Conservation (phyloP, 176 grass and related monocot species). For the Zea mays region DNA sequence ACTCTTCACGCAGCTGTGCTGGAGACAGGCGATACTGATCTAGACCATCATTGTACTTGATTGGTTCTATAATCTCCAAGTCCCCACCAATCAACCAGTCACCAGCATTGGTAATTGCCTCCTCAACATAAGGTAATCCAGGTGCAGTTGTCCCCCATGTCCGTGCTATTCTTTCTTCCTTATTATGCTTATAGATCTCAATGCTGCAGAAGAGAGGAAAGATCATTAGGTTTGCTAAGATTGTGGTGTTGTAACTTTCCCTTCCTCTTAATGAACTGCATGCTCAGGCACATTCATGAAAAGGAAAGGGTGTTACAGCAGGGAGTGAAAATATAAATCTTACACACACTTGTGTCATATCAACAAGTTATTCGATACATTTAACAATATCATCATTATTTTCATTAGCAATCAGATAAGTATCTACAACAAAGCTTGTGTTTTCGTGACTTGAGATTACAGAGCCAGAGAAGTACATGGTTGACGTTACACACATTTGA, state of each 20-base stretch:
- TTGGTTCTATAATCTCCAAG: slow-evolving; percentile 91
- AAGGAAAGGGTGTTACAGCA: slow-evolving; percentile 17
- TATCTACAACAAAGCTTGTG: slow-evolving; percentile 3
- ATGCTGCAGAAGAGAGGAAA: slow-evolving; percentile 57
- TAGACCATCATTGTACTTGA: slow-evolving; percentile 96
- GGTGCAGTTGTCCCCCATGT: slow-evolving; percentile 89
- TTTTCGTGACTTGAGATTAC: not conserved
- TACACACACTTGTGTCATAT: not conserved
- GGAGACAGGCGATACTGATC: slow-evolving; percentile 92
- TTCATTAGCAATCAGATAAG: not conserved
- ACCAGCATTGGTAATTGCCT: slow-evolving; percentile 82
- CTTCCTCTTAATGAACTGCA: not conserved
- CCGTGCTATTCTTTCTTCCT: slow-evolving; percentile 98
- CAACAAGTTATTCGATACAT: not conserved
- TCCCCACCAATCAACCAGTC: slow-evolving; percentile 98
- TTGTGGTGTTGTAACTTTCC: not conserved
- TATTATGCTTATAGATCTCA: slow-evolving; percentile 98
- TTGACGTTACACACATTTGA: not conserved
- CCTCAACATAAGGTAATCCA: slow-evolving; percentile 84
- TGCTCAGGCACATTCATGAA: slow-evolving; percentile 33
- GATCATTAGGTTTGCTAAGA: slow-evolving; percentile 15
- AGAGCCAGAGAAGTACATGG: not conserved
- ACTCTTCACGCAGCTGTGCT: slow-evolving; percentile 83
- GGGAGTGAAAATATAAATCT: not conserved
- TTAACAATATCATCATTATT: not conserved